Conservation (phyloP, 345 rosid species). For the Ailanthus altissimus region DNA sequence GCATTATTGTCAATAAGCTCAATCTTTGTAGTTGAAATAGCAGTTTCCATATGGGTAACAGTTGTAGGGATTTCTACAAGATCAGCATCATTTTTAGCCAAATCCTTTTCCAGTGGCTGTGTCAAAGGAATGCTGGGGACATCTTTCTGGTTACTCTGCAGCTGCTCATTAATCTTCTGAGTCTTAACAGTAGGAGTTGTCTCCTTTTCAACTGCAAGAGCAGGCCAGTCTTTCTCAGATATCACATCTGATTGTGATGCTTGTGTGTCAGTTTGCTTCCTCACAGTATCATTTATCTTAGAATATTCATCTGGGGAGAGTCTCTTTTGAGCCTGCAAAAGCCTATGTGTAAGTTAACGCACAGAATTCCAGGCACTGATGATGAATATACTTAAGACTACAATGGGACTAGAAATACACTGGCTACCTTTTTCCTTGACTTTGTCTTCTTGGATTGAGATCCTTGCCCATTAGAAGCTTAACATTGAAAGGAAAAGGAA, state of each 20-base stretch:
- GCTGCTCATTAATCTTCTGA: constrained; percentile 30
- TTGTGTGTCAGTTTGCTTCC: constrained; percentile 37
- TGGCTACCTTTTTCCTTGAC: constrained; percentile 65
- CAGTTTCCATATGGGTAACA: constrained; percentile 32
- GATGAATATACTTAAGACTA: constrained; percentile 17
- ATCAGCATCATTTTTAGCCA: constrained; percentile 36
- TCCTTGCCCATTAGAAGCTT: constrained; percentile 74
- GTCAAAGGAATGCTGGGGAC: constrained; percentile 31
- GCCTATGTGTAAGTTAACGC: constrained; percentile 23
- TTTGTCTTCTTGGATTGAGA: constrained; percentile 60
- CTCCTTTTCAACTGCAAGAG: constrained; percentile 42
- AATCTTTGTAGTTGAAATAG: constrained; percentile 37
- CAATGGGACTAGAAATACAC: constrained; percentile 10
- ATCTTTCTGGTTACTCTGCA: constrained; percentile 36
- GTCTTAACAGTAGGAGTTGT: constrained; percentile 37
- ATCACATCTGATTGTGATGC: constrained; percentile 37
- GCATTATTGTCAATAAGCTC: constrained; percentile 49
- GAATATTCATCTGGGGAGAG: constrained; percentile 42
- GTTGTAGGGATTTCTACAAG: constrained; percentile 40
- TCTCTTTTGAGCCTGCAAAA: constrained; percentile 55
- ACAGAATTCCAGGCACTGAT: neutral
- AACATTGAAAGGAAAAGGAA: constrained; percentile 21
- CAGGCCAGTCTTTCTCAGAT: constrained; percentile 36
- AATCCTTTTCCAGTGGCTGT: constrained; percentile 36
- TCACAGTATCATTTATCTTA: constrained; percentile 32